Conservation (phyloP, 2,329 filamentous ascomycete genomes). For the Orbilia quercus region DNA sequence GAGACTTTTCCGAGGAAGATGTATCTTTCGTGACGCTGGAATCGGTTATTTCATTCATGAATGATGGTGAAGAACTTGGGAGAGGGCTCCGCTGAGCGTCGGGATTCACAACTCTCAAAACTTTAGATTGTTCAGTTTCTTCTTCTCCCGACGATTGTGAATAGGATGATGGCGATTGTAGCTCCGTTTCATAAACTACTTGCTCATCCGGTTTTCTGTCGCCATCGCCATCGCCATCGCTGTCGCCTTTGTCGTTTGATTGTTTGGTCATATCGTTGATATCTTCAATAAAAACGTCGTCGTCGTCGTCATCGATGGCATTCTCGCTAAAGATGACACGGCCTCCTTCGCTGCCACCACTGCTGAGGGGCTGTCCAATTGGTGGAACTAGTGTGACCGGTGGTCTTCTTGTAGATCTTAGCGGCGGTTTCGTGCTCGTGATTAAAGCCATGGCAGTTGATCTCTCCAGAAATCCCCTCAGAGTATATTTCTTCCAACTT, state of each 20-base stretch:
- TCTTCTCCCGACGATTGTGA: too few species aligned
- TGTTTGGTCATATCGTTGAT: background rate
- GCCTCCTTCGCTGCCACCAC: background rate
- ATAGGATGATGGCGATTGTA: too few species aligned
- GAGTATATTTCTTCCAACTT: conserved; percentile 10
- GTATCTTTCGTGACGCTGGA: too few species aligned
- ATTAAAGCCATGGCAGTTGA: background rate
- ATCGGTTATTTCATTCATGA: background rate
- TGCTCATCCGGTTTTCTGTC: too few species aligned
- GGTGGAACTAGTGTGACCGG: conserved; percentile 2
- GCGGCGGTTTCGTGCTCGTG: background rate
- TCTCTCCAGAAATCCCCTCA: background rate
- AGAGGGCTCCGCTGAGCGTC: background rate
- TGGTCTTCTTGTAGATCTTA: background rate
- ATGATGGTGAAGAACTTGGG: background rate
- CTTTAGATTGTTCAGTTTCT: background rate
- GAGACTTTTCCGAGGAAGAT: too few species aligned
- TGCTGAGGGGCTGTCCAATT: background rate
- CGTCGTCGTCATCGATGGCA: conserved; percentile 22
- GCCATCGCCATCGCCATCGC: too few species aligned
- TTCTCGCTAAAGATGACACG: background rate
- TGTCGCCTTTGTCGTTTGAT: too few species aligned
- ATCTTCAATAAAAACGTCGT: conserved; percentile 31
- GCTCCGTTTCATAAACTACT: background rate
- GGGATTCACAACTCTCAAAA: conserved; percentile 14